Conservation (phyloP, 179 eudicot species). For the Drosera spatulata region DNA sequence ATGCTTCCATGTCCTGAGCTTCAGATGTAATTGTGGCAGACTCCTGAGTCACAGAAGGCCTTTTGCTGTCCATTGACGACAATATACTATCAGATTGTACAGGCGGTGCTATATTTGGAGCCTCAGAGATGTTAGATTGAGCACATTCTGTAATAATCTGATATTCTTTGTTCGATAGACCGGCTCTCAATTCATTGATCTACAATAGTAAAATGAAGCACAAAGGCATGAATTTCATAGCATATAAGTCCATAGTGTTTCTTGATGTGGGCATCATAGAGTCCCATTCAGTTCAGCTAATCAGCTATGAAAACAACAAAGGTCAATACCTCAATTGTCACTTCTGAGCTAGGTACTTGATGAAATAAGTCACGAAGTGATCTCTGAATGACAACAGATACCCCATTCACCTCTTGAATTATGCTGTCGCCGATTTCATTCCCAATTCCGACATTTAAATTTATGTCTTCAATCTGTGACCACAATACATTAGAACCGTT, state of each 20-base stretch:
- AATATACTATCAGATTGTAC: conserved; percentile 23
- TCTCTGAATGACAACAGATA: conserved; percentile 60
- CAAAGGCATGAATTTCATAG: neutral
- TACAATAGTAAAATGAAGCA: conserved; percentile 20
- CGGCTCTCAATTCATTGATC: conserved; percentile 80
- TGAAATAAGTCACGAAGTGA: conserved; percentile 85
- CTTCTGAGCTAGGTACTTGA: conserved; percentile 69
- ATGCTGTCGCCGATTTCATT: conserved; percentile 72
- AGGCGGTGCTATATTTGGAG: conserved; percentile 57
- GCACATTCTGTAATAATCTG: conserved; percentile 94
- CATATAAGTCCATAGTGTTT: neutral
- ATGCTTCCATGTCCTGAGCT: conserved; percentile 22
- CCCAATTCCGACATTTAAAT: conserved; percentile 75
- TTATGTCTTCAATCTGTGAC: conserved; percentile 85
- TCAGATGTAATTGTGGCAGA: conserved; percentile 30
- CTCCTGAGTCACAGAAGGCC: conserved; percentile 24
- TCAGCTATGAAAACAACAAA: neutral
- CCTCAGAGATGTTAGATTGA: conserved; percentile 71
- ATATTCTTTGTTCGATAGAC: conserved; percentile 78
- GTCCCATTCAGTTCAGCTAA: neutral
- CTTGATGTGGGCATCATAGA: neutral
- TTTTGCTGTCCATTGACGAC: conserved; percentile 23
- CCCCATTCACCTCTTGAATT: conserved; percentile 79
- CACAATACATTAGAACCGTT: neutral
- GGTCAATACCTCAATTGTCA: conserved; percentile 47